A percentile compares a stretch with the other conserved stretches of the same genome.
Conservation (phyloP, 1,284 basidiomycete species). For the Trametes sp. region DNA sequence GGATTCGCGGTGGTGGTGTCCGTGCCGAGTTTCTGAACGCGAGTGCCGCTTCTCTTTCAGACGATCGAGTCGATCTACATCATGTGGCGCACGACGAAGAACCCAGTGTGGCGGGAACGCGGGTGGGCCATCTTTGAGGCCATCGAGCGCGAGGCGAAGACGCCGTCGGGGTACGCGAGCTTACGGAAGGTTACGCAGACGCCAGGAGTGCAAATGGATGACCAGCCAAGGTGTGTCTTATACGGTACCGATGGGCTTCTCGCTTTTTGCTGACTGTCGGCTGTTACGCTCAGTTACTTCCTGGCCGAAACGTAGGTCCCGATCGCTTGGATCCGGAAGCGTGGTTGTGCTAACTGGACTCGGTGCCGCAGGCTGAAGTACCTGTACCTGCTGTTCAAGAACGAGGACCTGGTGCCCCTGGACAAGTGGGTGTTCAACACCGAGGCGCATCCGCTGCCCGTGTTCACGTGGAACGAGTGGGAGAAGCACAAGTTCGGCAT, state of each 20-base stretch:
- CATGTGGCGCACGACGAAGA: conserved; percentile 59
- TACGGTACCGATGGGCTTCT: not conserved
- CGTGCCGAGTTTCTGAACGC: not conserved
- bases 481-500: conserved; percentile 40
- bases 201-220: conserved; percentile 50
- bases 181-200: conserved; percentile 54
- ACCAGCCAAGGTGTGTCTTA: conserved; percentile 75
- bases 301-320: conserved; percentile 67
- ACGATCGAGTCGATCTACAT: conserved; percentile 73
- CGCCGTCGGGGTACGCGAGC: conserved; percentile 62
- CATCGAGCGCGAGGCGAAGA: conserved; percentile 66
- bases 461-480: conserved; percentile 65
- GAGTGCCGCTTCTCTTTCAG: conserved; percentile 43
- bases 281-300: conserved; percentile 58
- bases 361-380: conserved; percentile 59
- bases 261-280: conserved; percentile 1
- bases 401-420: conserved; percentile 65
- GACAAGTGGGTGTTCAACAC: conserved; percentile 87
- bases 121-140: conserved; percentile 80
- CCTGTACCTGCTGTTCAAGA: conserved; percentile 67
- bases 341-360: not conserved
- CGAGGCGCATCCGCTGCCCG: conserved; percentile 79
- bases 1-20: not conserved
- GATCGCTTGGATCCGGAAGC: not conserved
- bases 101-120: conserved; percentile 73